Percentiles rank a stretch among this genome's conserved stretches.
These are phyloP conservation scores for Spirogloea muscicola DNA, from an alignment of 139 green algal species.

Conservation along the genomic window DNA sequence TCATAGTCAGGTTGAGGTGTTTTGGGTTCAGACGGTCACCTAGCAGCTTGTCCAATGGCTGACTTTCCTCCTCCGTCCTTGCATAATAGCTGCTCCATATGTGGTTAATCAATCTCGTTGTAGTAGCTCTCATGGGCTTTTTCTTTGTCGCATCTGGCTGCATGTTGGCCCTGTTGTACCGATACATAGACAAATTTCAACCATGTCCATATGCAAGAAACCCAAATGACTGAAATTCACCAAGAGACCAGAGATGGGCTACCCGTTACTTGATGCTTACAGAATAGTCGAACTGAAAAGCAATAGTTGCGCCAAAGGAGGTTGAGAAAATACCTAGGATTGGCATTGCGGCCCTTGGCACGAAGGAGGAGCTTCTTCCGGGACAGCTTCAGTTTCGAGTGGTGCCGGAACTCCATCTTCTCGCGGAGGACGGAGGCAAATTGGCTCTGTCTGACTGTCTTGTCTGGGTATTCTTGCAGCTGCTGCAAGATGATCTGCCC, in stretches of 20 bases:
- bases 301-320: no score
- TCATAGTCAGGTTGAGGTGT: no score
- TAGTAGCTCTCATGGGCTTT: conserved; percentile 88
- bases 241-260: not conserved
- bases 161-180: conserved; percentile 29
- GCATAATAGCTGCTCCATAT: conserved; percentile 76
- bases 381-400: conserved; percentile 77
- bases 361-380: conserved; percentile 10
- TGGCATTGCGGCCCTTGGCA: no score
- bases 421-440: conserved; percentile 69
- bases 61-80: conserved; percentile 2
- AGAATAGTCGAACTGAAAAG: not conserved
- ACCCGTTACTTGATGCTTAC: not conserved
- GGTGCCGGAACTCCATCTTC: conserved; percentile 66
- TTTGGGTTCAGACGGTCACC: conserved; percentile 10
- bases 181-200: not conserved
- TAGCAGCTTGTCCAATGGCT: conserved; percentile 11
- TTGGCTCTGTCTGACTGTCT: conserved; percentile 59
- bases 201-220: not conserved
- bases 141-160: conserved; percentile 54
- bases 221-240: no score
- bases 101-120: conserved; percentile 81
- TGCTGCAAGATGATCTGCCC: conserved; percentile 90
- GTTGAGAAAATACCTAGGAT: no score
- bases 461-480: conserved; percentile 71